Evolutionary conservation across 306 rosid genomes (phyloP).

Genomic region (Pterocarpus macrocarpus): DNA sequence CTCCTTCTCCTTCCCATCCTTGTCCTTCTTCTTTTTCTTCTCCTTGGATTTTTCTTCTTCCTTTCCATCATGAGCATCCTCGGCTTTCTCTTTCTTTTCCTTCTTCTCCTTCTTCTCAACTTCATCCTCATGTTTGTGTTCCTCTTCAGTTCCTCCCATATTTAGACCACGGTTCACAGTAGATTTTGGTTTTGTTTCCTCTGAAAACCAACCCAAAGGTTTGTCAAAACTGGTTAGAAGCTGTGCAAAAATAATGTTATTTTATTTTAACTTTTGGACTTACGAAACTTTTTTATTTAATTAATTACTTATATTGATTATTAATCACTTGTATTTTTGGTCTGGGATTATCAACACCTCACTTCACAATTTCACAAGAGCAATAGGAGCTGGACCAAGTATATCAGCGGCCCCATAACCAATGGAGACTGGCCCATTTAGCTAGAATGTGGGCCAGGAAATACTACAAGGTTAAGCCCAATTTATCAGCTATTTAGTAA

Average conservation of each 20-base stretch:
- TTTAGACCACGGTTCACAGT: not conserved
- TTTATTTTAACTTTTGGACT: not conserved
- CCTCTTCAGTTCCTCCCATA: constrained; percentile 60
- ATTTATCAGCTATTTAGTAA: not conserved
- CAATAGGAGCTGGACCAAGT: not conserved
- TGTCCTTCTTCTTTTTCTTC: constrained; percentile 50
- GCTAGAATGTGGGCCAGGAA: not conserved
- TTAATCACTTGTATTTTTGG: not conserved
- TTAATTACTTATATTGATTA: not conserved
- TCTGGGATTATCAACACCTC: not conserved
- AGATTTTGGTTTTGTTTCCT: constrained; percentile 32
- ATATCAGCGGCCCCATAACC: no score
- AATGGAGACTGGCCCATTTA: not conserved
- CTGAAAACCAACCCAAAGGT: constrained; percentile 38
- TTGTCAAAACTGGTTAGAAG: constrained; percentile 8
- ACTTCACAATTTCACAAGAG: not conserved
- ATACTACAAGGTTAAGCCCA: not conserved
- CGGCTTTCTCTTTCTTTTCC: not conserved
- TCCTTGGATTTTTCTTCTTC: constrained; percentile 47
- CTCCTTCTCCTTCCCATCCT: constrained; percentile 47
- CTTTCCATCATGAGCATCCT: constrained; percentile 15
- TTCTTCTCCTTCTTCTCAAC: constrained; percentile 45
- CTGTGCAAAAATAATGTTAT: not conserved
- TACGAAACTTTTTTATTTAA: no score
- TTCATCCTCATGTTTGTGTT: constrained; percentile 29